Conservation (phyloP, 208 protist genomes). For the Strigomonas culicis region DNA sequence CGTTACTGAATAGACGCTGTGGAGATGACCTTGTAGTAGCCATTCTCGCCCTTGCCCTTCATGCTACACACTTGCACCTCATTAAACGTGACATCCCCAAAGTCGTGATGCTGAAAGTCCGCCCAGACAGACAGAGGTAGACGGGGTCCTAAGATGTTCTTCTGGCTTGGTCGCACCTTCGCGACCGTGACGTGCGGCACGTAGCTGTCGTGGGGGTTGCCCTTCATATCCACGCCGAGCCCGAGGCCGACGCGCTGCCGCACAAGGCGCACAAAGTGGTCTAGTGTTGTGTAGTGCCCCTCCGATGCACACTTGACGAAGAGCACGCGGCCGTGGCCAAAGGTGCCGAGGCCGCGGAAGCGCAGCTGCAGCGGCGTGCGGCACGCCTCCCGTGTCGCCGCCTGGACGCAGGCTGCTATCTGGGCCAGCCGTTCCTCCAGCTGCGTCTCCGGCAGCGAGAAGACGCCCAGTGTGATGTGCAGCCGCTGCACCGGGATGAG, state of each 20-base stretch:
- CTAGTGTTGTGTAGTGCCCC: conserved; percentile 56
- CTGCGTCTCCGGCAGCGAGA: conserved; percentile 38
- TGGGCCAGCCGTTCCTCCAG: conserved; percentile 17
- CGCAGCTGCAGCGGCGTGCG: conserved; percentile 56
- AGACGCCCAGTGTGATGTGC: conserved; percentile 84
- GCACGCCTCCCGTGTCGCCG: conserved; percentile 31
- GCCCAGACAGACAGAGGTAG: conserved; percentile 63
- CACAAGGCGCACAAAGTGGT: conserved; percentile 48
- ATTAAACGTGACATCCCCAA: conserved; percentile 80
- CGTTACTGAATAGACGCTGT: conserved; percentile 12
- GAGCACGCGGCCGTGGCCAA: conserved; percentile 70
- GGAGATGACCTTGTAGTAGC: conserved; percentile 70
- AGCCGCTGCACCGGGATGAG: conserved; percentile 62
- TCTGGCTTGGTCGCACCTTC: conserved; percentile 66
- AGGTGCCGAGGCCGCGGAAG: conserved; percentile 82
- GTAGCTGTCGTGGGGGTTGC: conserved; percentile 87
- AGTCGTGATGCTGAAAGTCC: conserved; percentile 72
- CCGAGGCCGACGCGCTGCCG: conserved; percentile 41
- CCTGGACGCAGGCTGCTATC: conserved; percentile 39
- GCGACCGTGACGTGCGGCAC: conserved; percentile 86
- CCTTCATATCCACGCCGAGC: conserved; percentile 75
- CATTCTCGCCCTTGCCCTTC: conserved; percentile 37
- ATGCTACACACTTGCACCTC: conserved; percentile 73
- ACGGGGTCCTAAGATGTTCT: conserved; percentile 36
- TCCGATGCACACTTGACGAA: conserved; percentile 65